These are phyloP conservation scores for Emericellopsis terricola DNA, from an alignment of 495 filamentous ascomycete genomes.

Conservation along the genomic window DNA sequence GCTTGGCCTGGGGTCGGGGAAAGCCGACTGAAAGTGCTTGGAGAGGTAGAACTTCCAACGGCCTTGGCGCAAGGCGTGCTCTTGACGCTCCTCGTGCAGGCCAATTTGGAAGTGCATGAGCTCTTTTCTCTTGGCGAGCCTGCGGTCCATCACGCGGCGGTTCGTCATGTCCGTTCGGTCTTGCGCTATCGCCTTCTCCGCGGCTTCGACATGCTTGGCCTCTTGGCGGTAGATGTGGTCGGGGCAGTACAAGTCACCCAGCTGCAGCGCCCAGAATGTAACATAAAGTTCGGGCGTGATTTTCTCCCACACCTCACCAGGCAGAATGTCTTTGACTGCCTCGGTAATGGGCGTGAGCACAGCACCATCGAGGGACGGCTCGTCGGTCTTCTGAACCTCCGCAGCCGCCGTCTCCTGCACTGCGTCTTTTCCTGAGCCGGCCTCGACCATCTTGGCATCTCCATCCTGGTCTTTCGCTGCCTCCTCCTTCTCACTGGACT, in stretches of 20 bases:
- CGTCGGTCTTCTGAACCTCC: conserved; percentile 1
- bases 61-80: conserved; percentile 43
- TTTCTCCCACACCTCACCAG: conserved; percentile 41
- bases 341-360: conserved; percentile 53
- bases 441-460: conserved; percentile 18
- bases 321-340: conserved; percentile 40
- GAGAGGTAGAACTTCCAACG: conserved; percentile 44
- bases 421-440: neutral
- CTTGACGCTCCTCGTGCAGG: conserved; percentile 51
- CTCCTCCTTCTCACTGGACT: conserved; percentile 4
- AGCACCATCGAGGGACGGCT: neutral
- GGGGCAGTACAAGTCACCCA: conserved; percentile 61
- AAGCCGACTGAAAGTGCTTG: conserved; percentile 70
- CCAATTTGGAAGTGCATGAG: conserved; percentile 39
- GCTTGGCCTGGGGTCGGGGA: conserved; percentile 40
- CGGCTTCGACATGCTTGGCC: conserved; percentile 39
- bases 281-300: conserved; percentile 67
- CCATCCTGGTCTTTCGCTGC: conserved; percentile 19
- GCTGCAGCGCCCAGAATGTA: conserved; percentile 82
- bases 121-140: conserved; percentile 43
- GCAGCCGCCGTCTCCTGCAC: neutral
- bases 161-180: conserved; percentile 61
- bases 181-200: conserved; percentile 39
- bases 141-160: conserved; percentile 38
- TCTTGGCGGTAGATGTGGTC: conserved; percentile 58